Evolutionary conservation across 805 yeast species (phyloP).

Genomic region (Sugiyamaella lignohabitans): DNA sequence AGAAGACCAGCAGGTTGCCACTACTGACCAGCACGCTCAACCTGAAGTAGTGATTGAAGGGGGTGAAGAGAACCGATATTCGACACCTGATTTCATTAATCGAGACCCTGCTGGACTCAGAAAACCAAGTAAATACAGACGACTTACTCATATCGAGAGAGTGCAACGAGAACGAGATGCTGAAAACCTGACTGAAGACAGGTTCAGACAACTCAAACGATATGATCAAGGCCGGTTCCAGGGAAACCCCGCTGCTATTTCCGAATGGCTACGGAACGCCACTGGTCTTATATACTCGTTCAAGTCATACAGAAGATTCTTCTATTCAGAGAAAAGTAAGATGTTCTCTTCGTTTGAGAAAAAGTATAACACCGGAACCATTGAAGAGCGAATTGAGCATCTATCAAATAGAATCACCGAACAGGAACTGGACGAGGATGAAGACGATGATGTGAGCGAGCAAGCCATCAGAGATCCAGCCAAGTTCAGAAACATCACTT

Average conservation of each 20-base stretch:
- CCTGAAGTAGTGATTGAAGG: conserved; percentile 1
- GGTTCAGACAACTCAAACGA: conserved; percentile 48
- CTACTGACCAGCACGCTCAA: not conserved
- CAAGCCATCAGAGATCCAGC: conserved; percentile 13
- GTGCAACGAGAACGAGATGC: conserved; percentile 52
- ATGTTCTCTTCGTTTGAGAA: not conserved
- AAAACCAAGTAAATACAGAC: conserved; percentile 2
- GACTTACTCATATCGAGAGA: conserved; percentile 38
- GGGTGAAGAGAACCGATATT: not conserved
- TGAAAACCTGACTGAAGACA: conserved; percentile 49
- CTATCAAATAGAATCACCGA: conserved; percentile 18
- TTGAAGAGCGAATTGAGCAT: conserved; percentile 49
- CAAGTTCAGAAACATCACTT: conserved; percentile 67
- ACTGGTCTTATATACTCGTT: conserved; percentile 79
- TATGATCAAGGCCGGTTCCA: conserved; percentile 43
- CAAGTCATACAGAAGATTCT: conserved; percentile 68
- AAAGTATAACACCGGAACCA: conserved; percentile 34
- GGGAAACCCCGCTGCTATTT: conserved; percentile 55
- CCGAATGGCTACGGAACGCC: conserved; percentile 79
- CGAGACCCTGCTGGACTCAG: not conserved
- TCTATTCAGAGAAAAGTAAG: conserved; percentile 38
- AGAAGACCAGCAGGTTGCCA: not conserved
- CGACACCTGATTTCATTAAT: not conserved
- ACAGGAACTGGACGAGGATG: conserved; percentile 31
- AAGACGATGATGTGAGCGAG: conserved; percentile 21